Base-by-base conservation (phyloP, 1,284 basidiomycete genomes). In the Cutaneotrichosporon mucoides region DNA sequence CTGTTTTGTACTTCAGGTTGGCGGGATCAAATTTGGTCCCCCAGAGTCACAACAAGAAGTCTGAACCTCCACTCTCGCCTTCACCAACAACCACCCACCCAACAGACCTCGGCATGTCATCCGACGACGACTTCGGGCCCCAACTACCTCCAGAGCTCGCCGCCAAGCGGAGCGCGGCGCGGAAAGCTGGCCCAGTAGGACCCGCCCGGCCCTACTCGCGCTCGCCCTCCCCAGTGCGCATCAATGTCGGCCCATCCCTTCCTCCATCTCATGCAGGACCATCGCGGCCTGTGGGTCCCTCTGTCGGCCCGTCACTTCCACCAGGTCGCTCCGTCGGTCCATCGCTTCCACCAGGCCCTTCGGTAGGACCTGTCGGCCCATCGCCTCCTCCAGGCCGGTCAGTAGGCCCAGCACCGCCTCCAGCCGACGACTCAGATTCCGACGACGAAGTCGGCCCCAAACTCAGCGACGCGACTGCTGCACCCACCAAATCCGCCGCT, bases 41-140 rank as follows among this genome's bases (percentile, higher is more conserved):
- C 3, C 3, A 24, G 24, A 24, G 24, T 24, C 24, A 24, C 24
- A 24, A 24, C 24, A 24, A 24, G 24, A 24, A 24, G 24, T 24
- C 24, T 2, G 24, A 24, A 24, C 24, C 24, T 24, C 24, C 24
- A 24, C 24, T 24, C 24, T 24, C 24, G 24, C 3, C 24, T 24
- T 24, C 24, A 24, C 24, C 24, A 24, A 24, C 24, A 24, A 24
- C 3, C 24, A 24, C 24, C 24, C 24, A 24, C 24, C 24, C 24
- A 24, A 3, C 24, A 24, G 24, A 24, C 24, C 24, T 24, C 24
- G 24, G 3, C n/a, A 64, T 64, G 62, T 56, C 56, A 13, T 61
- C 59, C 55, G 87, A 87, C 50, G 86, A 87, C 56, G 88, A 87
- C 61, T 84, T 88, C 61, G 91, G 90, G 3, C 92, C 92, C 4